Percentiles rank a stretch among this genome's conserved stretches.
phyloP scores from a whole-genome alignment of 2,329 filamentous ascomycete genomes.

The Paraphaeosphaeria minitans region DNA sequence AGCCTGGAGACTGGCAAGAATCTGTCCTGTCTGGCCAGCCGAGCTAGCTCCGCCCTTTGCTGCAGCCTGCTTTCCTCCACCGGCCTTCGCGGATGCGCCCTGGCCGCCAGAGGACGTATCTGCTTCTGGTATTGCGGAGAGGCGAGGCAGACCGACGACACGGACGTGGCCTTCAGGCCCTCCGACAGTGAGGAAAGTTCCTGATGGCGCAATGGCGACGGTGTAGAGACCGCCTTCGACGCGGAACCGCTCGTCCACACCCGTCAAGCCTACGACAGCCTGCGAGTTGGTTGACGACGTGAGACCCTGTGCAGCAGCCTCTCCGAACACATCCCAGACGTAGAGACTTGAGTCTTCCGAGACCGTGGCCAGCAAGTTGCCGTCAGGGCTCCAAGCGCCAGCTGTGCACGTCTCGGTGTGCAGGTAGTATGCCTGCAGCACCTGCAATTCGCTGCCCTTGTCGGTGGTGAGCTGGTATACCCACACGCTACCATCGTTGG shows the following conservation, averaged over 20 bases:
- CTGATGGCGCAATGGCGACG: constrained; percentile 79
- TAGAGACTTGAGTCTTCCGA: constrained; percentile 87
- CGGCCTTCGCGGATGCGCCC: constrained; percentile 56
- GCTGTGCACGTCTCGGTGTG: constrained; percentile 87
- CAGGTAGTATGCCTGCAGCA: constrained; percentile 89
- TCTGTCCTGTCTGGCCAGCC: constrained; percentile 66
- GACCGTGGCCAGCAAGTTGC: constrained; percentile 83
- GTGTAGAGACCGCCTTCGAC: constrained; percentile 92
- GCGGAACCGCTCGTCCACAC: constrained; percentile 84
- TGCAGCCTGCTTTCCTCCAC: constrained; percentile 51
- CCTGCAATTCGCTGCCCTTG: constrained; percentile 67
- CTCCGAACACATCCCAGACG: constrained; percentile 90
- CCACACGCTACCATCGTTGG: constrained; percentile 92
- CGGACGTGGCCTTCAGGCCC: constrained; percentile 86
- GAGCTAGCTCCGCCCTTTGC: constrained; percentile 43
- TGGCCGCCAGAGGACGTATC: constrained; percentile 50
- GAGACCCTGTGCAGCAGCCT: constrained; percentile 69
- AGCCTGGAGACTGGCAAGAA: constrained; percentile 81
- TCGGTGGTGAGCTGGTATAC: constrained; percentile 82
- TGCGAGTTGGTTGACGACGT: constrained; percentile 61
- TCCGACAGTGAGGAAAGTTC: constrained; percentile 80
- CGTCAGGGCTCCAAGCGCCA: constrained; percentile 88
- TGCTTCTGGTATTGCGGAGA: constrained; percentile 44
- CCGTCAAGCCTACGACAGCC: constrained; percentile 76
- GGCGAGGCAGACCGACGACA: constrained; percentile 79